Conservation (phyloP, 2,329 filamentous ascomycete species). For the Botrytis hyacinthi region DNA sequence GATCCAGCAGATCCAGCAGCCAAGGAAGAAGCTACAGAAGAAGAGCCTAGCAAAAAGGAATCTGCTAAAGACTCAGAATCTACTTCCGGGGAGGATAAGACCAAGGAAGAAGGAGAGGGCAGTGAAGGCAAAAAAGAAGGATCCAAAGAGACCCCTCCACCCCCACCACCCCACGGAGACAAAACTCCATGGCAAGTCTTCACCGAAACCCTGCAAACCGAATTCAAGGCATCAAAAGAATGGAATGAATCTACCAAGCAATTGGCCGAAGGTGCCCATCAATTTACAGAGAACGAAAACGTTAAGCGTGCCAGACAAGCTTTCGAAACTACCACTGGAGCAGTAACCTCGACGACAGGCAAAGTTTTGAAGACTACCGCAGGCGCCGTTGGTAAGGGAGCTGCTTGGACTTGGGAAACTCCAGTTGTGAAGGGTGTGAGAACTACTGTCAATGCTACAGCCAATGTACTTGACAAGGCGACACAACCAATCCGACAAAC, state of each 20-base stretch:
- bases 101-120: slow-evolving; percentile 34
- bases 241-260: slow-evolving; percentile 99
- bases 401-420: slow-evolving; percentile 97
- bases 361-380: slow-evolving; percentile 83
- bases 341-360: slow-evolving; percentile 74
- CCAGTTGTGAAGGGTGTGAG: slow-evolving; percentile 87
- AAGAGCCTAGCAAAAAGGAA: slow-evolving; percentile 27
- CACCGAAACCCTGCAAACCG: slow-evolving; percentile 87
- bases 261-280: slow-evolving; percentile 80
- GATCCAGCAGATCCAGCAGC: slow-evolving; percentile 20
- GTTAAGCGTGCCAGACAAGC: slow-evolving; percentile 82
- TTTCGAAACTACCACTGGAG: slow-evolving; percentile 82
- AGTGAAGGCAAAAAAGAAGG: slow-evolving; percentile 36
- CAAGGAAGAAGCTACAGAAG: slow-evolving; percentile 18
- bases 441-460: slow-evolving; percentile 81
- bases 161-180: slow-evolving; percentile 93
- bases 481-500: slow-evolving; percentile 92
- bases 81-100: slow-evolving; percentile 29
- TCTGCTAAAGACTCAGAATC: slow-evolving; percentile 29
- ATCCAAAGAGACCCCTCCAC: slow-evolving; percentile 59
- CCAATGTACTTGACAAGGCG: slow-evolving; percentile 86
- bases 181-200: slow-evolving; percentile 99
- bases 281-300: slow-evolving; percentile 90
- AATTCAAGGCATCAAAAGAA: slow-evolving; percentile 96
- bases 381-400: slow-evolving; percentile 82